Conservation (phyloP, 2,329 filamentous ascomycete genomes). For the Exophiala viscosa region DNA sequence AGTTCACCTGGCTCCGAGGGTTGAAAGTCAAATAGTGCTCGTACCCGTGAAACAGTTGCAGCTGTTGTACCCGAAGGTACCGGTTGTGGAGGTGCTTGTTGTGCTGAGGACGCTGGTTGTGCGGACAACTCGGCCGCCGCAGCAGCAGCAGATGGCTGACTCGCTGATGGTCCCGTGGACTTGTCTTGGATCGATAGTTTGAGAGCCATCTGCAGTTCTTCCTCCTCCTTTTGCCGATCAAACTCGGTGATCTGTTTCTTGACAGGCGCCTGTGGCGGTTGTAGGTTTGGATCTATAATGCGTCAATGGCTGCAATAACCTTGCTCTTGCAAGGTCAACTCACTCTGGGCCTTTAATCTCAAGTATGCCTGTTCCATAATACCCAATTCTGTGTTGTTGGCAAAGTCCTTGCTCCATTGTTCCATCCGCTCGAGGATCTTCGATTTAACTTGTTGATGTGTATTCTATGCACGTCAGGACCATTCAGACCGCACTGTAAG, state of each 20-base stretch:
- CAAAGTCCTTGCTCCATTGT: constrained; percentile 94
- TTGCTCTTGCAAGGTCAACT: constrained; percentile 25
- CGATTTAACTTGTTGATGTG: constrained; percentile 90
- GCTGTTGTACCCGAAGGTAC: constrained; percentile 83
- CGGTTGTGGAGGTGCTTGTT: constrained; percentile 49
- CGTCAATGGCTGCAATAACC: constrained; percentile 4
- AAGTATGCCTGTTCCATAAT: constrained; percentile 97
- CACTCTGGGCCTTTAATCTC: constrained; percentile 71
- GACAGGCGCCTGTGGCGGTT: constrained; percentile 85
- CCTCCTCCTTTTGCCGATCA: constrained; percentile 92
- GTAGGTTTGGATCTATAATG: constrained; percentile 72
- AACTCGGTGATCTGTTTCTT: constrained; percentile 87
- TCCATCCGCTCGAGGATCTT: constrained; percentile 97
- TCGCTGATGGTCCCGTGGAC: constrained; percentile 34
- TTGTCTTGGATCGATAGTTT: constrained; percentile 91
- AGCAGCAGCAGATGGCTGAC: constrained; percentile 39
- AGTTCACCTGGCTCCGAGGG: constrained; percentile 92
- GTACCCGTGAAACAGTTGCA: constrained; percentile 89
- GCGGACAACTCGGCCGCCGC: constrained; percentile 37
- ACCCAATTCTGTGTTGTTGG: constrained; percentile 80
- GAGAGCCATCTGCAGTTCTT: constrained; percentile 93
- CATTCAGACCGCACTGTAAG: constrained; percentile 5
- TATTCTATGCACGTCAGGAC: constrained; percentile 57
- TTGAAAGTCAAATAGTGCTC: constrained; percentile 90
- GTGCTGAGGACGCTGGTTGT: constrained; percentile 35